Evolutionary conservation across 179 eudicot genomes (phyloP).

Genomic region (Corrigiola litoralis): DNA sequence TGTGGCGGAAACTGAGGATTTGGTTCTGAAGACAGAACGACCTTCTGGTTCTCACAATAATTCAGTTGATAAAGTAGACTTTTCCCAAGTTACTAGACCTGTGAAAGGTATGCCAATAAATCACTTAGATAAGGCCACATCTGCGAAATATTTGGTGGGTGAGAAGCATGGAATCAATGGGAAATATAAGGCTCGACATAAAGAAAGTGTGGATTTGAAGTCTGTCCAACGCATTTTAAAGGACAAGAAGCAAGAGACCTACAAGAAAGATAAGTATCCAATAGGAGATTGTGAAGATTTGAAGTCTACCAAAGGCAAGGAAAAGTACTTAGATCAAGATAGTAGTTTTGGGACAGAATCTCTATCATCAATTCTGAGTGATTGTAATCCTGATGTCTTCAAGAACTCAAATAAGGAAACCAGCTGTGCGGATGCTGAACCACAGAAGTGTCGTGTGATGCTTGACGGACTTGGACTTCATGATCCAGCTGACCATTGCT

Average conservation of each 20-base stretch:
- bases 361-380: constrained; percentile 24
- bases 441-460: constrained; percentile 14
- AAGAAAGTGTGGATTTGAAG: constrained; percentile 17
- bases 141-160: constrained; percentile 4
- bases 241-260: constrained; percentile 13
- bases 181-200: constrained; percentile 22
- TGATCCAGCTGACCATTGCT: constrained; percentile 7
- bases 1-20: constrained; percentile 13
- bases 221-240: constrained; percentile 28
- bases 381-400: constrained; percentile 6
- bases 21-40: constrained; percentile 25
- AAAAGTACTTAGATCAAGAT: constrained; percentile 22
- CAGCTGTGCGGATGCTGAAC: constrained; percentile 15
- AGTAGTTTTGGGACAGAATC: constrained; percentile 17
- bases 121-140: constrained; percentile 24
- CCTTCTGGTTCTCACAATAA: constrained; percentile 20
- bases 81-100: constrained; percentile 28
- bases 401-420: constrained; percentile 16
- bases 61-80: constrained; percentile 23
- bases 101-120: constrained; percentile 23
- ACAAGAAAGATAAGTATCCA: constrained; percentile 23
- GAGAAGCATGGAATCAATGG: constrained; percentile 14
- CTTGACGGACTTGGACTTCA: constrained; percentile 11
- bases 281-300: constrained; percentile 8
- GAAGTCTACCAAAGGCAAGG: constrained; percentile 29